Percentiles rank a stretch among this genome's conserved stretches.
phyloP scores from a whole-genome alignment of 352 stramenopile genomes.

The Globisporangium nagaii region DNA sequence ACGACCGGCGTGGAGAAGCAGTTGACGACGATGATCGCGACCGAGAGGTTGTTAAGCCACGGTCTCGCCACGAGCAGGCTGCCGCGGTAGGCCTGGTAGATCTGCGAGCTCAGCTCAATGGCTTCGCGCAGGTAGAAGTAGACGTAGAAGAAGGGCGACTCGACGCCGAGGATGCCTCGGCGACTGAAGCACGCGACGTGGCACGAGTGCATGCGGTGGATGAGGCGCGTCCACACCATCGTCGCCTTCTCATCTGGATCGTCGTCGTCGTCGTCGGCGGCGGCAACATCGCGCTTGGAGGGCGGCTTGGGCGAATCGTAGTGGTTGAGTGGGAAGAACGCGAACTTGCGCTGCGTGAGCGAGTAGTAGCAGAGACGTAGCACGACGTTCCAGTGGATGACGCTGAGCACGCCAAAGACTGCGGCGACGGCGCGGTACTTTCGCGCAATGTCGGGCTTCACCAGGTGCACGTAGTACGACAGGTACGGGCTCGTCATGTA shows the following conservation, averaged over 20 bases:
- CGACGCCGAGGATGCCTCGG: conserved; percentile 22
- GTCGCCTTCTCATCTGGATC: neutral
- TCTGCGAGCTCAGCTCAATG: conserved; percentile 37
- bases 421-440: conserved; percentile 19
- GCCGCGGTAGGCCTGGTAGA: conserved; percentile 35
- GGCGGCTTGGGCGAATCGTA: neutral
- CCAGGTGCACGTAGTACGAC: conserved; percentile 21
- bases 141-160: conserved; percentile 23
- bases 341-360: conserved; percentile 12
- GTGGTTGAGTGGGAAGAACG: conserved; percentile 10
- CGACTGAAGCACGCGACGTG: conserved; percentile 10
- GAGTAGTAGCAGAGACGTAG: conserved; percentile 16
- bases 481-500: conserved; percentile 18
- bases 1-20: conserved; percentile 13
- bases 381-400: conserved; percentile 17
- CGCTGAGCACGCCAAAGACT: conserved; percentile 21
- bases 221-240: neutral
- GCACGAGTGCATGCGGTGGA: neutral
- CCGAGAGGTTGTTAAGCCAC: conserved; percentile 48
- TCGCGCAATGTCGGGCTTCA: conserved; percentile 10
- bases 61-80: conserved; percentile 33
- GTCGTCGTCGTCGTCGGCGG: neutral
- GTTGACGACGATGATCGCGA: conserved; percentile 29
- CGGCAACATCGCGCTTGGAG: too few relatives aligned
- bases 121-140: conserved; percentile 33